Percentiles rank a stretch among this genome's conserved stretches.
Conservation (phyloP, 176 grass and related monocot species). For the Metroxylon sagu region DNA sequence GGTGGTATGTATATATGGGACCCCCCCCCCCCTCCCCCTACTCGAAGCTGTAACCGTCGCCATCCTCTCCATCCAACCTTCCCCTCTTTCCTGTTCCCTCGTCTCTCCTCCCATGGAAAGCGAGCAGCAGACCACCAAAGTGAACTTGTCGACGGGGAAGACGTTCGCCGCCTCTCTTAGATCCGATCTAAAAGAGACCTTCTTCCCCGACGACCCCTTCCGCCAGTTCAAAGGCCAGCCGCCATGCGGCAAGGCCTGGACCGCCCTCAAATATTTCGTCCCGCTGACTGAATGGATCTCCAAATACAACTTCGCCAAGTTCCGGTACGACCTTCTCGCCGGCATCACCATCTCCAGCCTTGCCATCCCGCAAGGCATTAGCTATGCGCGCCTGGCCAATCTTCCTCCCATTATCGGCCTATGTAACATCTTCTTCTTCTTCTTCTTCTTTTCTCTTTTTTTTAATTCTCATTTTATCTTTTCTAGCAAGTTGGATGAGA, state of each 20-base stretch:
- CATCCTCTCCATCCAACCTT: no score
- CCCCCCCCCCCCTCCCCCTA: no score
- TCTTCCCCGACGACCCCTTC: conserved; percentile 94
- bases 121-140: conserved; percentile 12
- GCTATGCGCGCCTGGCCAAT: conserved; percentile 84
- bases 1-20: no score
- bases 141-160: conserved; percentile 36
- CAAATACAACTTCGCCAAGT: conserved; percentile 37
- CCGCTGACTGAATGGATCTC: conserved; percentile 64
- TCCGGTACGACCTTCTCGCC: conserved; percentile 81
- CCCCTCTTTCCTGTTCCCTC: no score
- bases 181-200: conserved; percentile 53
- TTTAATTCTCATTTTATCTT: no score
- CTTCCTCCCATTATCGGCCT: conserved; percentile 83
- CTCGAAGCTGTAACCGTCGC: no score
- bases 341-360: conserved; percentile 95
- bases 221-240: conserved; percentile 35
- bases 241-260: conserved; percentile 19
- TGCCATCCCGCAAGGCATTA: conserved; percentile 97
- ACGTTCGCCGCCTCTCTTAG: conserved; percentile 24
- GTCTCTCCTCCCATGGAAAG: no score
- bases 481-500: no score
- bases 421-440: conserved; percentile 27
- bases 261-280: conserved; percentile 64
- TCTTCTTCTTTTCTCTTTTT: no score